Conservation (phyloP, 805 yeast species). For the Isabelozyma heimii region DNA sequence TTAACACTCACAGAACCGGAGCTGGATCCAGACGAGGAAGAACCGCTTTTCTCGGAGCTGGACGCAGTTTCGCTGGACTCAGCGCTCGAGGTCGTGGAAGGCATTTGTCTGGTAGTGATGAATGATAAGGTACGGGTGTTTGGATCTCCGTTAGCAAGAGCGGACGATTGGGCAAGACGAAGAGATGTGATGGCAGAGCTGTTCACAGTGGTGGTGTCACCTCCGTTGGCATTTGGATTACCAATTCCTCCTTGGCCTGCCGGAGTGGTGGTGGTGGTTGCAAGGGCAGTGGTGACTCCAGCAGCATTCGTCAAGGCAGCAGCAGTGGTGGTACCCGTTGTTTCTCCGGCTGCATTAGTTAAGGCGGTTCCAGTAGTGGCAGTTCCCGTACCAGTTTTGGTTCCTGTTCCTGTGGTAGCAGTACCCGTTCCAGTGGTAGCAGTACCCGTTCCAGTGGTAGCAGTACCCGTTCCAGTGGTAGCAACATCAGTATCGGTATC, state of each 20-base stretch:
- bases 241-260: conserved; percentile 7
- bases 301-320: conserved; percentile 8
- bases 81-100: conserved; percentile 14
- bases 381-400: conserved; percentile 7
- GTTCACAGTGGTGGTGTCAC: conserved; percentile 10
- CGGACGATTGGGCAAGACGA: conserved; percentile 6
- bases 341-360: conserved; percentile 13
- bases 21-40: conserved; percentile 2
- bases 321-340: conserved; percentile 8
- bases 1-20: conserved; percentile 5
- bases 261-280: conserved; percentile 10
- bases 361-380: conserved; percentile 3
- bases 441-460: conserved; percentile 10
- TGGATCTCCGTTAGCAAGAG: conserved; percentile 10
- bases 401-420: conserved; percentile 7
- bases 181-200: conserved; percentile 15
- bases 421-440: conserved; percentile 4
- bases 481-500: conserved; percentile 8
- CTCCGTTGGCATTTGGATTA: conserved; percentile 5
- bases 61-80: conserved; percentile 4
- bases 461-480: conserved; percentile 9
- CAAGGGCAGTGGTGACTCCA: conserved; percentile 11
- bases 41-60: not conserved
- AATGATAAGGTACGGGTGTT: conserved; percentile 21
- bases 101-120: conserved; percentile 27